These are phyloP conservation scores for Lepidium sativum DNA, from an alignment of 345 rosid genomes.

Conservation along the genomic window DNA sequence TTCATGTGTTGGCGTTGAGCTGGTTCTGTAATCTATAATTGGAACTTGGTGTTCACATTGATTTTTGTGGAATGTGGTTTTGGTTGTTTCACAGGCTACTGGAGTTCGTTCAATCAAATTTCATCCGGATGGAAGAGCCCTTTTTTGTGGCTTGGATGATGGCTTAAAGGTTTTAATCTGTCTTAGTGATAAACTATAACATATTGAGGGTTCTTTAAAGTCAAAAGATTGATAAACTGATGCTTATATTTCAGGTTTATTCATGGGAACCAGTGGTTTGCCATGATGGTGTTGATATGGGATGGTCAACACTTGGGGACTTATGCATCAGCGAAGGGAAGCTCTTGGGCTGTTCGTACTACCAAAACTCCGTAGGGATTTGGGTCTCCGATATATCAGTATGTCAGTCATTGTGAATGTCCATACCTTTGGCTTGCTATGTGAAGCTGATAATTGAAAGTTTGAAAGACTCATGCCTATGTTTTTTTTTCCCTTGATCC, in stretches of 20 bases:
- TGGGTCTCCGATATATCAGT: conserved; percentile 90
- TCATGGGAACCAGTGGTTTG: conserved; percentile 97
- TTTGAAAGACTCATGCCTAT: background rate
- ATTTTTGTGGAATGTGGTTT: background rate
- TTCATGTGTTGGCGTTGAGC: background rate
- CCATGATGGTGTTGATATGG: conserved; percentile 79
- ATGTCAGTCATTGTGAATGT: conserved; percentile 19
- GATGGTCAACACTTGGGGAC: conserved; percentile 93
- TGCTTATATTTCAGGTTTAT: conserved; percentile 57
- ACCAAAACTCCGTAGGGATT: conserved; percentile 71
- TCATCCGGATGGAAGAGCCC: conserved; percentile 88
- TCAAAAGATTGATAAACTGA: background rate
- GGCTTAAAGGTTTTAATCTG: conserved; percentile 61
- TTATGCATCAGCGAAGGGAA: conserved; percentile 79
- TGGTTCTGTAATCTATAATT: background rate
- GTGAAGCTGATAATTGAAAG: background rate
- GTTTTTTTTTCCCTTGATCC: background rate
- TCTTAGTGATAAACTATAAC: background rate
- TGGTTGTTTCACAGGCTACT: conserved; percentile 44
- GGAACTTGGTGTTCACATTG: background rate
- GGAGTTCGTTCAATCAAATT: conserved; percentile 70
- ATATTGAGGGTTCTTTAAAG: background rate
- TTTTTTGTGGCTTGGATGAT: conserved; percentile 88
- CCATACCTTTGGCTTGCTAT: background rate
- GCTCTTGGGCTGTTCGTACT: conserved; percentile 81